phyloP scores from a whole-genome alignment of 352 stramenopile genomes.

The Aphanomyces stellatus region DNA sequence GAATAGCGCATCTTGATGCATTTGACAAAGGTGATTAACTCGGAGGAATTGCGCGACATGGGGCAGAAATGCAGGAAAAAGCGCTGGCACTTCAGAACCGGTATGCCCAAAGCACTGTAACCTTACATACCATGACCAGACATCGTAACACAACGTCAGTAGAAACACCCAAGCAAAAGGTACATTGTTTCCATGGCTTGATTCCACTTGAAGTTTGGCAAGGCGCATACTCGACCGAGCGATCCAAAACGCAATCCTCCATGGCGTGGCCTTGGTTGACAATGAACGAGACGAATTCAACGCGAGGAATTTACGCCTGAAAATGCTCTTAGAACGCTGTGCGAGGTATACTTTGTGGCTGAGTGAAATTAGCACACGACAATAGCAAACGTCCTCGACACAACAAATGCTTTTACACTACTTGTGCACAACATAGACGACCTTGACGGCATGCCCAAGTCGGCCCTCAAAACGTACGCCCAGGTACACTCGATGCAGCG shows the following conservation, averaged over 20 bases:
- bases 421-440: conserved; percentile 78
- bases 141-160: background rate
- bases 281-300: conserved; percentile 92
- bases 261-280: conserved; percentile 89
- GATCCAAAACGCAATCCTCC: conserved; percentile 83
- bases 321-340: conserved; percentile 59
- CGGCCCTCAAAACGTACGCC: conserved; percentile 87
- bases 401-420: conserved; percentile 93
- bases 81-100: conserved; percentile 91
- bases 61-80: conserved; percentile 88
- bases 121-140: background rate
- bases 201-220: background rate
- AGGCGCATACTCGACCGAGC: conserved; percentile 64
- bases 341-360: conserved; percentile 6
- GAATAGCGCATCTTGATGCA: conserved; percentile 95
- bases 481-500: conserved; percentile 33
- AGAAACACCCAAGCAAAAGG: background rate
- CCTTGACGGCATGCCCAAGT: conserved; percentile 86
- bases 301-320: conserved; percentile 89
- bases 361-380: conserved; percentile 89
- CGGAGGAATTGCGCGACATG: conserved; percentile 86
- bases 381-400: conserved; percentile 95
- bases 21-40: conserved; percentile 96
- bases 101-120: conserved; percentile 82
- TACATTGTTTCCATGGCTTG: background rate